Percentiles rank a stretch among this genome's conserved stretches.
phyloP scores from a whole-genome alignment of 1,284 basidiomycete genomes.

The Ustilago vetiveriae region DNA sequence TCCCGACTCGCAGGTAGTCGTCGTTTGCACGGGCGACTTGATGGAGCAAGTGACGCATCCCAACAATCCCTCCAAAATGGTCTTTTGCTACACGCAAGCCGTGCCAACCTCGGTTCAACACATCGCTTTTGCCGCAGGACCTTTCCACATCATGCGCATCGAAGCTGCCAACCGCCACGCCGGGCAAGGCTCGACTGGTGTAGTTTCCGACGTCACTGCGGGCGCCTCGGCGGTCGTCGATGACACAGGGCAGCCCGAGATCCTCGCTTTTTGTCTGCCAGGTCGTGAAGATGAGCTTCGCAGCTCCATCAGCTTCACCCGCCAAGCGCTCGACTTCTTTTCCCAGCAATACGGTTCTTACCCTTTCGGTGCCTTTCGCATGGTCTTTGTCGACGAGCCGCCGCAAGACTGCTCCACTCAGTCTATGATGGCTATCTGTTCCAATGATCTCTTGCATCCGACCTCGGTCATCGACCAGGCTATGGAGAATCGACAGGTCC shows the following conservation, averaged over 20 bases:
- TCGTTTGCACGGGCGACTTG: conserved; percentile 88
- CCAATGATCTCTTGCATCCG: conserved; percentile 85
- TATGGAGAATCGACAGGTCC: conserved; percentile 84
- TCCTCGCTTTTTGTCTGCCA: conserved; percentile 92
- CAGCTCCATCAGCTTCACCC: conserved; percentile 78
- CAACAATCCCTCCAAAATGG: conserved; percentile 89
- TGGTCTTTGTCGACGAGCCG: conserved; percentile 93
- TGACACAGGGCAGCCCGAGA: conserved; percentile 74
- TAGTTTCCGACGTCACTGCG: conserved; percentile 64
- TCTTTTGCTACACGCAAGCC: conserved; percentile 91
- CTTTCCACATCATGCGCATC: conserved; percentile 72
- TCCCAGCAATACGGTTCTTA: conserved; percentile 93
- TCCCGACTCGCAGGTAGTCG: conserved; percentile 72
- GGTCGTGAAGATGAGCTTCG: conserved; percentile 78
- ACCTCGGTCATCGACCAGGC: conserved; percentile 92
- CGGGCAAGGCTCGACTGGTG: conserved; percentile 73
- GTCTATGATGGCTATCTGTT: conserved; percentile 83
- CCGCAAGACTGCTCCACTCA: conserved; percentile 76
- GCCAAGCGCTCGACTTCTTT: conserved; percentile 90
- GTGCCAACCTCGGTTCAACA: conserved; percentile 92
- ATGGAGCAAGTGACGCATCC: conserved; percentile 78
- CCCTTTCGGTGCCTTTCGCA: conserved; percentile 89
- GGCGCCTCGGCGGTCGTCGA: conserved; percentile 25
- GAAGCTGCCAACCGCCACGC: conserved; percentile 56
- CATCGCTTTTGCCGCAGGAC: conserved; percentile 92